Evolutionary conservation across 2,329 filamentous ascomycete species (phyloP).

Genomic region (Alternaria conjuncta): DNA sequence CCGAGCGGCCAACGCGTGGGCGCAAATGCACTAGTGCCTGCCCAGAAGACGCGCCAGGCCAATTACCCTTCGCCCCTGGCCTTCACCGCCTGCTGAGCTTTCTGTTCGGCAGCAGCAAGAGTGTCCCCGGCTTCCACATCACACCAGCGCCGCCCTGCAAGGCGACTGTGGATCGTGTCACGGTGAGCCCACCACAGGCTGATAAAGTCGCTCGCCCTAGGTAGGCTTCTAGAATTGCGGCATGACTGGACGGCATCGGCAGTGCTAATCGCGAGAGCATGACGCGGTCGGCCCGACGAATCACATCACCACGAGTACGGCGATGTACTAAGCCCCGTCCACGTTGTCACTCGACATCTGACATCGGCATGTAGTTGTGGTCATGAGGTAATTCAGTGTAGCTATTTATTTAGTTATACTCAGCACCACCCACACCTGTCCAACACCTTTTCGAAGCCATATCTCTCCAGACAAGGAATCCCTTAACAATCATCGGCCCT

Average conservation of each 20-base stretch:
- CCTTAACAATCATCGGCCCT: background rate
- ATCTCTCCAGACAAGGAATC: background rate
- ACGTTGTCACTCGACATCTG: background rate
- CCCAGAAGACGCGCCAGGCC: slow-evolving; percentile 13
- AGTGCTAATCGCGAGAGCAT: background rate
- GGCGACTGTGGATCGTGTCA: slow-evolving; percentile 25
- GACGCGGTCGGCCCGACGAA: slow-evolving; percentile 2
- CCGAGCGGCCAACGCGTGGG: slow-evolving; percentile 17
- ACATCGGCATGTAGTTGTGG: background rate
- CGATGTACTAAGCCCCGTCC: background rate
- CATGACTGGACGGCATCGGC: background rate
- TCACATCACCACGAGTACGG: slow-evolving; percentile 7
- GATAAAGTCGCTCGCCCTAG: slow-evolving; percentile 10
- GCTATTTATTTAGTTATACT: background rate
- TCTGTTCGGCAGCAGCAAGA: slow-evolving; percentile 21
- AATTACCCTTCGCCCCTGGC: slow-evolving; percentile 18
- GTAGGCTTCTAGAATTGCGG: slow-evolving; percentile 1
- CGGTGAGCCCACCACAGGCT: slow-evolving; percentile 26
- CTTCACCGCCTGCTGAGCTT: slow-evolving; percentile 25
- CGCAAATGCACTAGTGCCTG: slow-evolving; percentile 21
- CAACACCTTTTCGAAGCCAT: no score
- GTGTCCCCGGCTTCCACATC: slow-evolving; percentile 16
- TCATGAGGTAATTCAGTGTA: background rate
- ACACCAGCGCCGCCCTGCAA: slow-evolving; percentile 16
- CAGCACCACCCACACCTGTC: background rate